Percentiles rank a stretch among this genome's conserved stretches.
Evolutionary conservation across 495 filamentous ascomycete species (phyloP).

Genomic region (Talaromyces proteolyticus): DNA sequence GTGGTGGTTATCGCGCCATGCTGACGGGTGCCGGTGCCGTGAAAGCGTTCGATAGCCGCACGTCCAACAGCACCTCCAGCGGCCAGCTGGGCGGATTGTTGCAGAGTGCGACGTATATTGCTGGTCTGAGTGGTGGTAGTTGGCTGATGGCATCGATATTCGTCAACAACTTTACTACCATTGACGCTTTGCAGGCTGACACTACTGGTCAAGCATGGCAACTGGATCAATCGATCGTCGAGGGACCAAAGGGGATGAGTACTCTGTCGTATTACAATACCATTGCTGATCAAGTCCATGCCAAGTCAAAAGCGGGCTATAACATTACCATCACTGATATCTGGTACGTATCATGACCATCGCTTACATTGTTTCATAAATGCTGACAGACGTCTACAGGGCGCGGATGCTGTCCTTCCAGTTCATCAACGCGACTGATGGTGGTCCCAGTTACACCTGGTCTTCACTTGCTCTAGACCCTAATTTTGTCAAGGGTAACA

Average conservation of each 20-base stretch:
- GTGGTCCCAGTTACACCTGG: constrained; percentile 75
- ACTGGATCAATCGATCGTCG: constrained; percentile 66
- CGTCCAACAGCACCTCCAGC: constrained; percentile 49
- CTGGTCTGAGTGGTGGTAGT: constrained; percentile 78
- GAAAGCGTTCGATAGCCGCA: constrained; percentile 74
- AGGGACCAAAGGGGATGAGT: constrained; percentile 45
- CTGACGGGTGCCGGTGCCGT: constrained; percentile 78
- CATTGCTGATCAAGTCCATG: constrained; percentile 52
- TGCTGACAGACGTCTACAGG: not conserved
- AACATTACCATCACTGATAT: constrained; percentile 77
- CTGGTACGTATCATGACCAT: constrained; percentile 32
- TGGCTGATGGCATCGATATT: constrained; percentile 91
- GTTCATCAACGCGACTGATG: constrained; percentile 67
- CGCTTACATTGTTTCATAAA: not conserved
- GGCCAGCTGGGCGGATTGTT: constrained; percentile 79
- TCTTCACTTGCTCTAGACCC: constrained; percentile 71
- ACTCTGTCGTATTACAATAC: constrained; percentile 61
- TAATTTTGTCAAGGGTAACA: constrained; percentile 57
- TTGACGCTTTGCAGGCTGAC: constrained; percentile 53
- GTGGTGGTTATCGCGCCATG: constrained; percentile 76
- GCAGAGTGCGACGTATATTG: constrained; percentile 74
- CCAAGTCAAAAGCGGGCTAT: constrained; percentile 65
- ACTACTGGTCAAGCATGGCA: constrained; percentile 57
- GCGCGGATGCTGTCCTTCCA: constrained; percentile 73
- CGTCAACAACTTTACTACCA: constrained; percentile 78